phyloP scores from a whole-genome alignment of 306 rosid genomes.

The Gynostemma pentaphyllum region DNA sequence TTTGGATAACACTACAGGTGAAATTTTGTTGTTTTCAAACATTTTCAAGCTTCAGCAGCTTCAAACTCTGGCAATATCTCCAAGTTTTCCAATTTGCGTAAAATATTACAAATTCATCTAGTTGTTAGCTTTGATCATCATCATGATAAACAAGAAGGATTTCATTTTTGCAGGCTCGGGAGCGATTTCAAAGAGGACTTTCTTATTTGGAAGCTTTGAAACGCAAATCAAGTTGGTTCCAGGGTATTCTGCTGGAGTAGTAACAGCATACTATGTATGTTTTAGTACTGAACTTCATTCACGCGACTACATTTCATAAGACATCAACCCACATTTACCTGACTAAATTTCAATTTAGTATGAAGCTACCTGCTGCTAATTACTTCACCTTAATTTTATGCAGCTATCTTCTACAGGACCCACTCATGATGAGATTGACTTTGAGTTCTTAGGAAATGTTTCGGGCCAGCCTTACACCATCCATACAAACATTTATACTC shows the following conservation, averaged over 20 bases:
- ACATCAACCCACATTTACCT: neutral
- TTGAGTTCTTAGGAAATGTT: slow-evolving; percentile 73
- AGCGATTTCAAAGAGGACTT: slow-evolving; percentile 50
- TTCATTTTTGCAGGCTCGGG: slow-evolving; percentile 52
- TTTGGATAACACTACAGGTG: slow-evolving; percentile 56
- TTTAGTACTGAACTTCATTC: neutral
- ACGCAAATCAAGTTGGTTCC: slow-evolving; percentile 58
- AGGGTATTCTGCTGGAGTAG: slow-evolving; percentile 68
- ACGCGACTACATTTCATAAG: neutral
- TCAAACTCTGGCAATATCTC: neutral
- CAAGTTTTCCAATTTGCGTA: neutral
- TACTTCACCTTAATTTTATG: slow-evolving; percentile 12
- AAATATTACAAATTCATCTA: neutral
- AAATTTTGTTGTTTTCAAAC: neutral
- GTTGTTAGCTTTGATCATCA: neutral
- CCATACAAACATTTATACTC: slow-evolving; percentile 57
- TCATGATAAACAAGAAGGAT: neutral
- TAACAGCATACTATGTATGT: slow-evolving; percentile 75
- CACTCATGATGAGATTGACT: slow-evolving; percentile 80
- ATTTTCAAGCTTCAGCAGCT: neutral
- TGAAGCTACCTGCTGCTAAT: neutral
- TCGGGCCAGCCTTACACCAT: slow-evolving; percentile 73
- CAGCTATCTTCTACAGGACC: slow-evolving; percentile 66
- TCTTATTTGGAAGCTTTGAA: slow-evolving; percentile 67
- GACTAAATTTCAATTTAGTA: neutral